These are phyloP conservation scores for Cystobasidium ongulense DNA, from an alignment of 768 basidiomycete genomes.

Conservation along the genomic window DNA sequence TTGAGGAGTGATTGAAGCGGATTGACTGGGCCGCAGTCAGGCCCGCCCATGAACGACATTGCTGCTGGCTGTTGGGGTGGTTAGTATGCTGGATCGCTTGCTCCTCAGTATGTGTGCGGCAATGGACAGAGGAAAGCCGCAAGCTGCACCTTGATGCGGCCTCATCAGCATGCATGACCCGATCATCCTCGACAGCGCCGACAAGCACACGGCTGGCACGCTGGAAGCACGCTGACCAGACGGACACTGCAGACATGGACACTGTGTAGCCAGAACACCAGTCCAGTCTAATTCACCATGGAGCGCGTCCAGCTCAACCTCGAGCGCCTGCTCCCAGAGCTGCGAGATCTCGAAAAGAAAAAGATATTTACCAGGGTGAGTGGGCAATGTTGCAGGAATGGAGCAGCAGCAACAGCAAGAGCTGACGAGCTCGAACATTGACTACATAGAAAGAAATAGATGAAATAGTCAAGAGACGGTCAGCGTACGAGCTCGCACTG, in stretches of 20 bases:
- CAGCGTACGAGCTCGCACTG: slow-evolving; percentile 39
- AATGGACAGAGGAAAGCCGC: background rate
- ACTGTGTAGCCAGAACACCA: background rate
- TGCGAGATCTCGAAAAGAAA: slow-evolving; percentile 43
- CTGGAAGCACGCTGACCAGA: background rate
- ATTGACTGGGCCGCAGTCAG: slow-evolving; percentile 81
- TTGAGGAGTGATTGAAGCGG: slow-evolving; percentile 83
- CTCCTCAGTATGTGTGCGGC: background rate
- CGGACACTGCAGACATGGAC: background rate
- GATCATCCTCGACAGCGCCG: slow-evolving; percentile 2
- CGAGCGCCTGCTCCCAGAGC: slow-evolving; percentile 43
- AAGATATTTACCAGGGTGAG: slow-evolving; percentile 40
- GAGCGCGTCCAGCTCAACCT: slow-evolving; percentile 40
- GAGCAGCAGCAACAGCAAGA: background rate
- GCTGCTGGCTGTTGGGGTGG: slow-evolving; percentile 32
- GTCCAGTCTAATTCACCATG: background rate
- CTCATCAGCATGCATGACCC: background rate
- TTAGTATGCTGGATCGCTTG: background rate
- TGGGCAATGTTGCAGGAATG: background rate
- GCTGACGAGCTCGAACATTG: background rate
- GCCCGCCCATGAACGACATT: slow-evolving; percentile 51
- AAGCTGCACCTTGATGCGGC: background rate
- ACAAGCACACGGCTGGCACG: background rate
- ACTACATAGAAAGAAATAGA: slow-evolving; percentile 40
- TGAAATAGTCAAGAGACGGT: slow-evolving; percentile 41